Evolutionary conservation across 257 asterid species (phyloP).

Genomic region (Solanum lycopersicoides): DNA sequence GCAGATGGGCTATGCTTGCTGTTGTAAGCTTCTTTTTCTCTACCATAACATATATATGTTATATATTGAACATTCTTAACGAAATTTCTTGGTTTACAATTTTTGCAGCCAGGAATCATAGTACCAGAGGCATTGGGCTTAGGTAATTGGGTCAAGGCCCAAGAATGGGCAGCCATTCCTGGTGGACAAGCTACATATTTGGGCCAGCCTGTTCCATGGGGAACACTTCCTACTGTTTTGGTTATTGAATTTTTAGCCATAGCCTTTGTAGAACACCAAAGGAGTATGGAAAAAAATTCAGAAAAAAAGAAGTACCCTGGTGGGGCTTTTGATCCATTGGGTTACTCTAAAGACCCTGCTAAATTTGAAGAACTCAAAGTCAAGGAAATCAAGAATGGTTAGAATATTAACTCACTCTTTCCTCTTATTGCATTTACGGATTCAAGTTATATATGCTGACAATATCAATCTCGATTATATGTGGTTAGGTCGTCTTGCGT

Average conservation of each 20-base stretch:
- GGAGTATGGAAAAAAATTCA: slow-evolving; percentile 85
- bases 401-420: not conserved
- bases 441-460: not conserved
- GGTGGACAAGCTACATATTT: slow-evolving; percentile 93
- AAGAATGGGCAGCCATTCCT: slow-evolving; percentile 92
- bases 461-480: not conserved
- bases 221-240: slow-evolving; percentile 83
- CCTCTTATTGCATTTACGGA: not conserved
- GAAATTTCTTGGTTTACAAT: not conserved
- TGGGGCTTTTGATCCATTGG: slow-evolving; percentile 91
- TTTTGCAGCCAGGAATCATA: slow-evolving; percentile 70
- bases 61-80: not conserved
- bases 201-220: slow-evolving; percentile 99
- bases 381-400: slow-evolving; percentile 93
- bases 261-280: slow-evolving; percentile 90
- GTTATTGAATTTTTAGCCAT: slow-evolving; percentile 74
- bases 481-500: slow-evolving; percentile 58
- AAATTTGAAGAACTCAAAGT: slow-evolving; percentile 65
- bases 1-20: slow-evolving; percentile 99
- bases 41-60: not conserved
- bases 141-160: slow-evolving; percentile 97
- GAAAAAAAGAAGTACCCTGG: slow-evolving; percentile 98
- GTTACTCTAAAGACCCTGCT: slow-evolving; percentile 83
- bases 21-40: slow-evolving; percentile 35
- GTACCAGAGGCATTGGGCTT: slow-evolving; percentile 86